Conservation (phyloP, 2,329 filamentous ascomycete genomes). For the Ophiostoma ulmi region DNA sequence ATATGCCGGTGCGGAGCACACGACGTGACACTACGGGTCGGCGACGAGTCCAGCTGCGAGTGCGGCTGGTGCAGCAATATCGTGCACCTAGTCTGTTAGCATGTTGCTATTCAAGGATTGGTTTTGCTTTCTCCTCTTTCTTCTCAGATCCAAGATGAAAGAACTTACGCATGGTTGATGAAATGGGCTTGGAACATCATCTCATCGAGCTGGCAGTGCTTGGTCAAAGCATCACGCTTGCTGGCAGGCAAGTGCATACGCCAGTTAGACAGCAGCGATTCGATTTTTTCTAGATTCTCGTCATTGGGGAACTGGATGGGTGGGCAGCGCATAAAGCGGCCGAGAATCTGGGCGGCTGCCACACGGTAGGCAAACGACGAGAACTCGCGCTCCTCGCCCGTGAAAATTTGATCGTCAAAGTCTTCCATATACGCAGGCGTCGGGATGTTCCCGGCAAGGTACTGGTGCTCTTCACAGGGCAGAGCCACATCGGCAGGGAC, state of each 20-base stretch:
- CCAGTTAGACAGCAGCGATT: slow-evolving; percentile 64
- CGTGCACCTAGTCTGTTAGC: slow-evolving; percentile 38
- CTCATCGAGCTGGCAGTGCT: slow-evolving; percentile 71
- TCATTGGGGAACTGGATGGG: slow-evolving; percentile 50
- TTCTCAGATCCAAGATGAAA: not conserved
- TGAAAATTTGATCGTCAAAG: slow-evolving; percentile 72
- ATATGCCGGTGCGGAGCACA: slow-evolving; percentile 58
- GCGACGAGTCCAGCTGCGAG: slow-evolving; percentile 65
- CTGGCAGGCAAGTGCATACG: slow-evolving; percentile 67
- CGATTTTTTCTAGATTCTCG: slow-evolving; percentile 48
- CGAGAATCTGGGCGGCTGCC: slow-evolving; percentile 72
- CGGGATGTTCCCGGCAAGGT: slow-evolving; percentile 54
- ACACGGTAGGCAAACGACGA: slow-evolving; percentile 84
- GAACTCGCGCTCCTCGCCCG: slow-evolving; percentile 63
- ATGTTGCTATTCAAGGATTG: not conserved
- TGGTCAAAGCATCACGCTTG: slow-evolving; percentile 65
- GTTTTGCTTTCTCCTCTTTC: not conserved
- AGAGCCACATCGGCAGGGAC: slow-evolving; percentile 63
- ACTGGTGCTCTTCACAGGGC: slow-evolving; percentile 79
- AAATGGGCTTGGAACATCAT: slow-evolving; percentile 90
- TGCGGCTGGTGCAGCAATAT: slow-evolving; percentile 77
- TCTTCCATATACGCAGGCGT: slow-evolving; percentile 61
- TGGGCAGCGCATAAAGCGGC: slow-evolving; percentile 62
- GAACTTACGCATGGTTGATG: slow-evolving; percentile 53
- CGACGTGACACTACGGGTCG: slow-evolving; percentile 55